Conservation (phyloP, 768 basidiomycete species). For the Stropharia rugosoannulata region DNA sequence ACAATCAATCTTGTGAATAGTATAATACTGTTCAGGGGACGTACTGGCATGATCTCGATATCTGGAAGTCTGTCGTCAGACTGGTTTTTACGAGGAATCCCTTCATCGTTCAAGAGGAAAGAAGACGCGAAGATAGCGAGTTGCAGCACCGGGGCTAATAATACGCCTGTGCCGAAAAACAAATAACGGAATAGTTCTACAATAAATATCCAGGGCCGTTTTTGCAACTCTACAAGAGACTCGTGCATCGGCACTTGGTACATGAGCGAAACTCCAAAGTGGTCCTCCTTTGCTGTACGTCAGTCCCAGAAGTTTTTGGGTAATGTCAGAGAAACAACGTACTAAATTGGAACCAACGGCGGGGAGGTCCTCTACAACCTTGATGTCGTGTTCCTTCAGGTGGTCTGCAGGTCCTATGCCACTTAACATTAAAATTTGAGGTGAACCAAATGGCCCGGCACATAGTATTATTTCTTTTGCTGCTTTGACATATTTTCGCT, state of each 20-base stretch:
- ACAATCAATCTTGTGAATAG: background rate
- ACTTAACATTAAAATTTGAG: conserved; percentile 10
- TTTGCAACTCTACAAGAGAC: conserved; percentile 6
- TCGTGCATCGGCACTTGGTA: conserved; percentile 7
- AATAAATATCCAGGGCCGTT: conserved; percentile 8
- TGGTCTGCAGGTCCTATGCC: conserved; percentile 9
- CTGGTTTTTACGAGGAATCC: background rate
- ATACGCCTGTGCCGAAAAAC: conserved; percentile 7
- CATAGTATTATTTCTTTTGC: conserved; percentile 10
- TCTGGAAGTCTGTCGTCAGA: conserved; percentile 5
- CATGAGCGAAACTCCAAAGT: conserved; percentile 9
- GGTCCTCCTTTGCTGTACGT: conserved; percentile 4
- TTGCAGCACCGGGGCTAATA: conserved; percentile 8
- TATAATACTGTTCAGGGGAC: background rate
- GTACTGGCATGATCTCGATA: conserved; percentile 13
- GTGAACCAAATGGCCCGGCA: conserved; percentile 11
- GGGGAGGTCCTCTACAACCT: conserved; percentile 6
- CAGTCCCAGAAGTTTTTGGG: background rate
- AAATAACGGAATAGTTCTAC: conserved; percentile 9
- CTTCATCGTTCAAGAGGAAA: conserved; percentile 5
- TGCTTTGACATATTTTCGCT: background rate
- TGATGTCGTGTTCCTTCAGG: conserved; percentile 2
- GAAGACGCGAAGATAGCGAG: conserved; percentile 11
- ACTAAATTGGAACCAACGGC: conserved; percentile 9
- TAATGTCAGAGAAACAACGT: background rate